Conservation (phyloP, 1,284 basidiomycete species). For the Irpex sp. region DNA sequence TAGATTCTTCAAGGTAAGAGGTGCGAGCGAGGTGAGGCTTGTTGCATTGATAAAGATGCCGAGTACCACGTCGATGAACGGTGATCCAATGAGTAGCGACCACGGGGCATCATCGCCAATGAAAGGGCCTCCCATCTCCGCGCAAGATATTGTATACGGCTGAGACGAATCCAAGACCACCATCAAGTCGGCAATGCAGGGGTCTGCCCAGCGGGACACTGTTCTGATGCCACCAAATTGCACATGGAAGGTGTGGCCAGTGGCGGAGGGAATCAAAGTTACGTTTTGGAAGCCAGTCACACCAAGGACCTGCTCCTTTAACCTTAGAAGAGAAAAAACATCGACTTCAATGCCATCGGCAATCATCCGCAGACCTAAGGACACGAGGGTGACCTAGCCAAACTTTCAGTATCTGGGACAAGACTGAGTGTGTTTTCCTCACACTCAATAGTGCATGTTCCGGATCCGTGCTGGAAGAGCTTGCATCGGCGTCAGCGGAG, state of each 20-base stretch:
- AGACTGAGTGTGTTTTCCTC: conserved; percentile 16
- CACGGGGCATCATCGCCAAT: conserved; percentile 39
- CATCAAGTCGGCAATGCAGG: conserved; percentile 57
- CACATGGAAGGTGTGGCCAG: conserved; percentile 48
- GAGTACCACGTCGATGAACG: conserved; percentile 58
- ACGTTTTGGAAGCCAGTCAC: conserved; percentile 54
- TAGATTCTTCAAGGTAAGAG: conserved; percentile 50
- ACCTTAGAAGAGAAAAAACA: conserved; percentile 46
- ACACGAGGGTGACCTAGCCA: conserved; percentile 48
- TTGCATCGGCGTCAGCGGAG: conserved; percentile 19
- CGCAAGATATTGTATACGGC: conserved; percentile 41
- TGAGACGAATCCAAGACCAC: conserved; percentile 56
- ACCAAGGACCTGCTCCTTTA: conserved; percentile 59
- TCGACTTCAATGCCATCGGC: conserved; percentile 56
- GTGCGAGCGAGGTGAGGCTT: conserved; percentile 43
- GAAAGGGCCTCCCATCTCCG: conserved; percentile 44
- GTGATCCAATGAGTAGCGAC: conserved; percentile 52
- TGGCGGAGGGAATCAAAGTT: conserved; percentile 38
- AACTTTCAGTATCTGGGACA: not conserved
- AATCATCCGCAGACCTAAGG: conserved; percentile 60
- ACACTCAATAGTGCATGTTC: conserved; percentile 48
- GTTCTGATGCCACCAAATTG: conserved; percentile 43
- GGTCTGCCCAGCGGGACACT: conserved; percentile 41
- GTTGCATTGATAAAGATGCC: conserved; percentile 42
- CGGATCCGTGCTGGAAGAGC: conserved; percentile 30